Conservation (phyloP, 352 stramenopile species). For the Sclerospora graminicola region DNA sequence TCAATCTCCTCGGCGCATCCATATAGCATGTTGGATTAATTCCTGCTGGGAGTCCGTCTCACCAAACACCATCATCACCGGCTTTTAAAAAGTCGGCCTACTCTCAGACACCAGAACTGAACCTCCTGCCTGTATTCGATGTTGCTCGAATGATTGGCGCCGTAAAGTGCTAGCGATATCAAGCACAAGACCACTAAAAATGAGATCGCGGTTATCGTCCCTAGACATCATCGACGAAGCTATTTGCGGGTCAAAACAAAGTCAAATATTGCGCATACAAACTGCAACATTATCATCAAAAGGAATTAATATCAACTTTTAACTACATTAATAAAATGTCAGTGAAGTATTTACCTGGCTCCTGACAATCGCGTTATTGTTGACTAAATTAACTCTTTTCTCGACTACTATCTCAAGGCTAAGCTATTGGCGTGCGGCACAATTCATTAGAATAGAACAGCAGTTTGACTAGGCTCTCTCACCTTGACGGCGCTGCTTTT, state of each 20-base stretch:
- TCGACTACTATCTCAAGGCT: constrained; percentile 77
- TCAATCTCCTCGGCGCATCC: too few species aligned
- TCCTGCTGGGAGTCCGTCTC: too few species aligned
- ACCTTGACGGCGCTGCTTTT: constrained; percentile 89
- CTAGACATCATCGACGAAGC: background rate
- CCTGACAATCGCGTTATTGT: constrained; percentile 93
- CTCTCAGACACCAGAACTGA: too few species aligned
- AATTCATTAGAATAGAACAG: too few species aligned
- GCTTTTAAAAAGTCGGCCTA: too few species aligned
- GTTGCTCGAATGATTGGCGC: constrained; percentile 62
- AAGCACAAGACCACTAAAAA: constrained; percentile 80
- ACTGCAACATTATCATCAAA: constrained; percentile 20
- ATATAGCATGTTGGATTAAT: too few species aligned
- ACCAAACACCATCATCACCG: too few species aligned
- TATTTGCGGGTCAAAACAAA: constrained; percentile 16
- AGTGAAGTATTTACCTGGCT: constrained; percentile 65
- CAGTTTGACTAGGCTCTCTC: background rate
- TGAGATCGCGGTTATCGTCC: constrained; percentile 41
- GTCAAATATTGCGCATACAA: constrained; percentile 52
- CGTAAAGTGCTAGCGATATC: constrained; percentile 78
- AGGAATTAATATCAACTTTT: background rate
- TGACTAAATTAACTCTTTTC: constrained; percentile 94
- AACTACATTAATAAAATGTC: background rate
- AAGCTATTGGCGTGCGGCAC: constrained; percentile 21
- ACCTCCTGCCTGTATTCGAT: constrained; percentile 82